A percentile compares a stretch with the other conserved stretches of the same genome.
Evolutionary conservation across 768 basidiomycete genomes (phyloP).

Genomic region (Hydnomerulius pinastri): DNA sequence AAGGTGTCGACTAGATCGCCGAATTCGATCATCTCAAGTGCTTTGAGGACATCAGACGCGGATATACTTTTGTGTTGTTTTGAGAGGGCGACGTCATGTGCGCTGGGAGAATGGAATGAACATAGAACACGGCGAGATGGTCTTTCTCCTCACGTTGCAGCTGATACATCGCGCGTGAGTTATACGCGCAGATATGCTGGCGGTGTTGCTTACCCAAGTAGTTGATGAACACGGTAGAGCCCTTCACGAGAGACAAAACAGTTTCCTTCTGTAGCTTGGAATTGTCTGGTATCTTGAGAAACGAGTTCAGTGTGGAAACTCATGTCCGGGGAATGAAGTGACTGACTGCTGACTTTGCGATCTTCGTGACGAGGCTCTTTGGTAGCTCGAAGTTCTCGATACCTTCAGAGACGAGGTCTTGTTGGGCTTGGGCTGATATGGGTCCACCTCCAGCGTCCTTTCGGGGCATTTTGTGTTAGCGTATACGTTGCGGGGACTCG

Average conservation of each 20-base stretch:
- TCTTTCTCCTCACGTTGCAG: slow-evolving; percentile 42
- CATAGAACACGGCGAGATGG: background rate
- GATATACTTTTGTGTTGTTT: slow-evolving; percentile 89
- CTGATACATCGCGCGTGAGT: slow-evolving; percentile 28
- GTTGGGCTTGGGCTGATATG: slow-evolving; percentile 74
- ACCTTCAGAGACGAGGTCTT: slow-evolving; percentile 77
- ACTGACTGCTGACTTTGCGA: slow-evolving; percentile 82
- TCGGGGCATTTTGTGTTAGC: slow-evolving; percentile 67
- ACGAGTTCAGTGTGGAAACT: too few species aligned
- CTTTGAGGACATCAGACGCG: slow-evolving; percentile 87
- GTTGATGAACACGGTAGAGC: slow-evolving; percentile 94
- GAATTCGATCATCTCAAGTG: slow-evolving; percentile 77
- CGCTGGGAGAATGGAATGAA: slow-evolving; percentile 43
- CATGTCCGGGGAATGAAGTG: background rate
- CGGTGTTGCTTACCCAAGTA: slow-evolving; percentile 66
- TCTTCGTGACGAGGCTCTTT: slow-evolving; percentile 76
- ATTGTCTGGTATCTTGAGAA: slow-evolving; percentile 72
- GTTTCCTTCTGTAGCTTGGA: slow-evolving; percentile 91
- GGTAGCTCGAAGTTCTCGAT: slow-evolving; percentile 91
- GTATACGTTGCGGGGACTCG: too few species aligned
- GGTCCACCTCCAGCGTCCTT: slow-evolving; percentile 58
- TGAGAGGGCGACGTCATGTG: slow-evolving; percentile 84
- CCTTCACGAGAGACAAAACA: slow-evolving; percentile 79
- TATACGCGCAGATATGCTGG: background rate
- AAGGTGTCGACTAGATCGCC: slow-evolving; percentile 66